A percentile compares a stretch with the other conserved stretches of the same genome.
phyloP scores from a whole-genome alignment of 345 rosid genomes.

The Euphorbia tirucalli region DNA sequence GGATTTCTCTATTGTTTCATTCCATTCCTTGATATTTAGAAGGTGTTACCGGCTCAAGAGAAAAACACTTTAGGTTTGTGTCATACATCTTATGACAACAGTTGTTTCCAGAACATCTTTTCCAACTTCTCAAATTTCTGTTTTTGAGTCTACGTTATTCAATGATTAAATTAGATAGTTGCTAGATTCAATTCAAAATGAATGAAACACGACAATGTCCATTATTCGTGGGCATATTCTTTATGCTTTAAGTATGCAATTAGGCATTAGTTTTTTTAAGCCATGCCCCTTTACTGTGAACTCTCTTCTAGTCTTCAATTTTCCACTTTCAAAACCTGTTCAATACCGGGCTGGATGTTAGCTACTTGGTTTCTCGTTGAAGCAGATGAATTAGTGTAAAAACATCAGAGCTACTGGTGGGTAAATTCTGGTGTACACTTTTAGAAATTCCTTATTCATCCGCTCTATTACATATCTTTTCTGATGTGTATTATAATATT shows the following conservation, averaged over 20 bases:
- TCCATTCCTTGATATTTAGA: not conserved
- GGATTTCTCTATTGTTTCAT: conserved; percentile 13
- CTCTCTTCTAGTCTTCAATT: not conserved
- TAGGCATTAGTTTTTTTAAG: not conserved
- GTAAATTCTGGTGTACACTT: not conserved
- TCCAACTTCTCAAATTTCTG: not conserved
- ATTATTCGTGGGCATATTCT: not conserved
- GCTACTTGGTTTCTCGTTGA: not conserved
- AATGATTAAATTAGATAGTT: not conserved
- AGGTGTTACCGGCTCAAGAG: conserved; percentile 4
- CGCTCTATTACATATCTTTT: not conserved
- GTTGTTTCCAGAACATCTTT: not conserved
- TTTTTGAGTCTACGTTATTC: not conserved
- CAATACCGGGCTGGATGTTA: not conserved
- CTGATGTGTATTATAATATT: not conserved
- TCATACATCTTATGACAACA: not conserved
- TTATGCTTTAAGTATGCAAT: not conserved
- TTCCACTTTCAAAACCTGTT: not conserved
- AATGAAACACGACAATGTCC: not conserved
- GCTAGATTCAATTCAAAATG: not conserved
- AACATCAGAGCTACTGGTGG: conserved; percentile 16
- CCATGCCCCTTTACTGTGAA: not conserved
- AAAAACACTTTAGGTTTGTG: conserved; percentile 5
- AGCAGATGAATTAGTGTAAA: not conserved
- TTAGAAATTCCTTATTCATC: not conserved